These are phyloP conservation scores for Hirsutella rhossiliensis DNA, from an alignment of 2,329 filamentous ascomycete species.

Conservation along the genomic window DNA sequence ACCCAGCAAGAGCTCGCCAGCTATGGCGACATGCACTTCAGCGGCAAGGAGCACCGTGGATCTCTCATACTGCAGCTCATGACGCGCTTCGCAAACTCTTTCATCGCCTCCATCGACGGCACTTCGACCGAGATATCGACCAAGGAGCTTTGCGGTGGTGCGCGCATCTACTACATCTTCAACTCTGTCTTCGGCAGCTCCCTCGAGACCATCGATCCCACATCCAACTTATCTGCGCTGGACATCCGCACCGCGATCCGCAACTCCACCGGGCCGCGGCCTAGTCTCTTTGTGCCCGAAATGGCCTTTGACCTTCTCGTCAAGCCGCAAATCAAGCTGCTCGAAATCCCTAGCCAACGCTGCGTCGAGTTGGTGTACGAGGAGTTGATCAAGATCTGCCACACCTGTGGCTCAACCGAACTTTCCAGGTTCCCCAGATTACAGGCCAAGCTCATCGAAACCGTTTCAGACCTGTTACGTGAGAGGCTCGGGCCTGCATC, in stretches of 20 bases:
- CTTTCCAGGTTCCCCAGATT: constrained; percentile 83
- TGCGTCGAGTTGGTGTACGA: constrained; percentile 98
- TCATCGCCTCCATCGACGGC: constrained; percentile 97
- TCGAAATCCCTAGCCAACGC: constrained; percentile 88
- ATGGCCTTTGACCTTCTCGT: constrained; percentile 95
- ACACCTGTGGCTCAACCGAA: constrained; percentile 93
- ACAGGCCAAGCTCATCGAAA: constrained; percentile 94
- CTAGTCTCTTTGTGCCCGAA: constrained; percentile 93
- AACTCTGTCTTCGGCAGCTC: constrained; percentile 98
- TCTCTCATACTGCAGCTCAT: constrained; percentile 93
- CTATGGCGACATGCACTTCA: constrained; percentile 96
- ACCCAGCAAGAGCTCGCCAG: constrained; percentile 96
- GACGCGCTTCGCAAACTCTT: constrained; percentile 95
- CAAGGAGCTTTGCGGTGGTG: constrained; percentile 90
- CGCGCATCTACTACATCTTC: constrained; percentile 97
- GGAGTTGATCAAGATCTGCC: constrained; percentile 97
- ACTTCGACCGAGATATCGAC: constrained; percentile 98
- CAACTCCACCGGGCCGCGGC: constrained; percentile 91
- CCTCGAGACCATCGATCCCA: constrained; percentile 90
- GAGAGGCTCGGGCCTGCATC: constrained; percentile 86
- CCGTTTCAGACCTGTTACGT: constrained; percentile 87
- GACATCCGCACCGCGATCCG: constrained; percentile 96
- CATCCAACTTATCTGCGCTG: constrained; percentile 82
- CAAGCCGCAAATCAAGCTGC: constrained; percentile 94
- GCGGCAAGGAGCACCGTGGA: constrained; percentile 89